Evolutionary conservation across 148 eudicot species (phyloP).

Genomic region (Heliamphora exappendiculata): DNA sequence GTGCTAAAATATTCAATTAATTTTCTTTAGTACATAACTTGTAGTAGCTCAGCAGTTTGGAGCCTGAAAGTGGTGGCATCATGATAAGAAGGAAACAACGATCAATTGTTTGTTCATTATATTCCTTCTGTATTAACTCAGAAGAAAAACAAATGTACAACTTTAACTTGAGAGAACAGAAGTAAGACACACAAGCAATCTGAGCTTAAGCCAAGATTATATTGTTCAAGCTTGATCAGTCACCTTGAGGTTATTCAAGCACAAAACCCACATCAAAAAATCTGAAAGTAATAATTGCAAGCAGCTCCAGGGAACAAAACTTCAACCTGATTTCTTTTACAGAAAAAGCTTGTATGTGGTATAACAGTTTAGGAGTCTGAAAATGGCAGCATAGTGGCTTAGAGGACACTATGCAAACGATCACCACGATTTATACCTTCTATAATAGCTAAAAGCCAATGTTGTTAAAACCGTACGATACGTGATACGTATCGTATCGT

Average conservation of each 20-base stretch:
- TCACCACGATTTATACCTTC: too few relatives aligned
- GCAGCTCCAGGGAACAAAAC: too few relatives aligned
- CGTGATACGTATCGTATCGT: too few relatives aligned
- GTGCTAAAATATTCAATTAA: not conserved
- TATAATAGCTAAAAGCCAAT: too few relatives aligned
- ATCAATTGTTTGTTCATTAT: not conserved
- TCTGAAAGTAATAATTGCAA: too few relatives aligned
- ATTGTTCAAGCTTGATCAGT: not conserved
- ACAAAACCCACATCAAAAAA: too few relatives aligned
- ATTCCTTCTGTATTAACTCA: not conserved
- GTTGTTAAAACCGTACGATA: too few relatives aligned
- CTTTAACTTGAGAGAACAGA: not conserved
- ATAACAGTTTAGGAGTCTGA: too few relatives aligned
- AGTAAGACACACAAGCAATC: not conserved
- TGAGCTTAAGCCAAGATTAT: constrained; percentile 1
- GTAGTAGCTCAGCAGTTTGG: not conserved
- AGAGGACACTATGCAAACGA: too few relatives aligned
- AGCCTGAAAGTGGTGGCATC: not conserved
- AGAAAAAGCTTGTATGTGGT: too few relatives aligned
- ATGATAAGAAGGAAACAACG: not conserved
- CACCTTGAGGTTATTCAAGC: not conserved
- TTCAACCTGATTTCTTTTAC: too few relatives aligned
- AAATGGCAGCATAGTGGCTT: too few relatives aligned
- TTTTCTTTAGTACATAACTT: not conserved
- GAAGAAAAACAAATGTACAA: not conserved